Percentiles rank a stretch among this genome's conserved stretches.
These are phyloP conservation scores for Quercus glauca DNA, from an alignment of 306 rosid species.

Conservation along the genomic window DNA sequence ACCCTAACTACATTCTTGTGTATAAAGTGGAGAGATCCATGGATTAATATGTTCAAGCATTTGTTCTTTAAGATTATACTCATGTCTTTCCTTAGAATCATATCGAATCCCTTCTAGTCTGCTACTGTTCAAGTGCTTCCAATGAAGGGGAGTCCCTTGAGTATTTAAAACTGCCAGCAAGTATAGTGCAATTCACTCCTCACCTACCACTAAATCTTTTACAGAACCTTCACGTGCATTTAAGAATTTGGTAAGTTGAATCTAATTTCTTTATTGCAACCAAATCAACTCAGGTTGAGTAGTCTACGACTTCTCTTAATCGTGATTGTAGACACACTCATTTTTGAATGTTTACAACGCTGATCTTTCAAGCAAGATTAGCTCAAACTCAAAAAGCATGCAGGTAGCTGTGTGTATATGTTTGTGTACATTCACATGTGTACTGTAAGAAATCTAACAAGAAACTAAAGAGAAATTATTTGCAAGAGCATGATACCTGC, in stretches of 20 bases:
- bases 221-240: slow-evolving; percentile 64
- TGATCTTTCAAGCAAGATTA: background rate
- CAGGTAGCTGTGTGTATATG: too few species aligned
- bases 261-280: background rate
- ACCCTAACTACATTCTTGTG: too few species aligned
- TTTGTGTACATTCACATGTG: too few species aligned
- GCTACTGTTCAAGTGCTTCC: slow-evolving; percentile 61
- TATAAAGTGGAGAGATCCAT: too few species aligned
- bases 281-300: background rate
- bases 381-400: background rate
- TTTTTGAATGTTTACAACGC: background rate
- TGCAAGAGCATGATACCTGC: slow-evolving; percentile 48
- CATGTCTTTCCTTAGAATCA: background rate
- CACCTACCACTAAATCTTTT: slow-evolving; percentile 84
- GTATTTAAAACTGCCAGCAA: slow-evolving; percentile 70
- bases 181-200: slow-evolving; percentile 84
- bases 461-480: background rate
- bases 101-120: slow-evolving; percentile 53
- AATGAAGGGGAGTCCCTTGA: slow-evolving; percentile 77
- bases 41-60: too few species aligned
- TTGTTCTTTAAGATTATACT: too few species aligned
- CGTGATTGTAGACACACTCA: background rate
- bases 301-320: background rate
- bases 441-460: too few species aligned
- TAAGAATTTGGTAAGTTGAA: background rate